These are phyloP conservation scores for Durio zibethinus DNA, from an alignment of 345 rosid genomes.

Conservation along the genomic window DNA sequence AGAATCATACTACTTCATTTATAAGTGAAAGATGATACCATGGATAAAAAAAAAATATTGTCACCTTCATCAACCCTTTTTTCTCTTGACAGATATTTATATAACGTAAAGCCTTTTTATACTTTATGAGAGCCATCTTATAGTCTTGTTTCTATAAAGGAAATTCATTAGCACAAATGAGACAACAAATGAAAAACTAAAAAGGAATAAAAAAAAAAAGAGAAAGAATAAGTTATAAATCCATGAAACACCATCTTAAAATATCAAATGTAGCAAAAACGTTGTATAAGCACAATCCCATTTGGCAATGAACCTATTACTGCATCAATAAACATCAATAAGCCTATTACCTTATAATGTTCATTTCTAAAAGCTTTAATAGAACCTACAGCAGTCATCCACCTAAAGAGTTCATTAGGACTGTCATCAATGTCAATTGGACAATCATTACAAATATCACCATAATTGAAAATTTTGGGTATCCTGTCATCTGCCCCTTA, in stretches of 20 bases:
- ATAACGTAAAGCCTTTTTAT: conserved; percentile 80
- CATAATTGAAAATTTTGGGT: conserved; percentile 76
- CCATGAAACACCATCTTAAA: neutral
- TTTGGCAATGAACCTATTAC: neutral
- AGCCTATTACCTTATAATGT: conserved; percentile 52
- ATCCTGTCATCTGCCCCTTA: conserved; percentile 77
- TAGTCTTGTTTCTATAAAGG: conserved; percentile 70
- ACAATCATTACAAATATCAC: conserved; percentile 89
- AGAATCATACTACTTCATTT: neutral
- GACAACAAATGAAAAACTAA: neutral
- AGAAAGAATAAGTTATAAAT: neutral
- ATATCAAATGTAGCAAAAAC: neutral
- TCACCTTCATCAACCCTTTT: conserved; percentile 87
- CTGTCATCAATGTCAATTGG: conserved; percentile 70
- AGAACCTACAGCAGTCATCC: conserved; percentile 79
- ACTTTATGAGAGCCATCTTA: conserved; percentile 91
- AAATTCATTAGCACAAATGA: neutral
- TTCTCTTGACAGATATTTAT: conserved; percentile 95
- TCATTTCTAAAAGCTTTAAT: conserved; percentile 76
- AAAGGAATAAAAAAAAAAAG: neutral
- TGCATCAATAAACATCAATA: neutral
- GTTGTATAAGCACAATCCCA: neutral
- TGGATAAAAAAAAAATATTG: neutral
- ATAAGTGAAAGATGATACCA: neutral
- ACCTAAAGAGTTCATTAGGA: conserved; percentile 75